A percentile compares a stretch with the other conserved stretches of the same genome.
These are phyloP conservation scores for Thinopyrum elongatum DNA, from an alignment of 176 grass and related monocot species.

Conservation along the genomic window DNA sequence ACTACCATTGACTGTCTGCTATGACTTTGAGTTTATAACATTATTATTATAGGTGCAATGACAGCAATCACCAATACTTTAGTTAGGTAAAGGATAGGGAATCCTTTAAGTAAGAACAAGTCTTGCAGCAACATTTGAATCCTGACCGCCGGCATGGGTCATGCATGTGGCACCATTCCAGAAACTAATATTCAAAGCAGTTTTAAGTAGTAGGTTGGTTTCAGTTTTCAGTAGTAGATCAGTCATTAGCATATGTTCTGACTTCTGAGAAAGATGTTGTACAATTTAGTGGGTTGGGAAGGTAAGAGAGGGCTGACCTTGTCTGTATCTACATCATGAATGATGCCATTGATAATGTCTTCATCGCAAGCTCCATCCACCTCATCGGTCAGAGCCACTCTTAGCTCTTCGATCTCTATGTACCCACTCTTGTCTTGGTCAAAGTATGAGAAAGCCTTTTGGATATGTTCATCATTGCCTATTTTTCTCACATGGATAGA, in stretches of 20 bases:
- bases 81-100: not conserved
- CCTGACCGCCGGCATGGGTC: not conserved
- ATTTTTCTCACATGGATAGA: slow-evolving; percentile 87
- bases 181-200: slow-evolving; percentile 14
- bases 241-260: not conserved
- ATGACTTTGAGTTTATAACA: slow-evolving; percentile 1
- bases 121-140: slow-evolving; percentile 22
- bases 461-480: slow-evolving; percentile 72
- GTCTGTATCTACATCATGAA: slow-evolving; percentile 77
- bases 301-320: slow-evolving; percentile 52
- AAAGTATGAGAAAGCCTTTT: slow-evolving; percentile 80
- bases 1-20: not conserved
- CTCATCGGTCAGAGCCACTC: slow-evolving; percentile 61
- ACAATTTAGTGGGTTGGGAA: not conserved
- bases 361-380: slow-evolving; percentile 59
- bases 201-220: slow-evolving; percentile 5
- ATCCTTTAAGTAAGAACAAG: not conserved
- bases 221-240: not conserved
- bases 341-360: slow-evolving; percentile 73
- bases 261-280: not conserved
- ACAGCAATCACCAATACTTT: not conserved
- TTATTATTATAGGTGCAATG: not conserved
- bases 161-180: not conserved
- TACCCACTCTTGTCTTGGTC: slow-evolving; percentile 75
- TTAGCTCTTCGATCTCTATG: slow-evolving; percentile 93